Conservation (phyloP, 441 rosid genomes). For the Hura crepitans region DNA sequence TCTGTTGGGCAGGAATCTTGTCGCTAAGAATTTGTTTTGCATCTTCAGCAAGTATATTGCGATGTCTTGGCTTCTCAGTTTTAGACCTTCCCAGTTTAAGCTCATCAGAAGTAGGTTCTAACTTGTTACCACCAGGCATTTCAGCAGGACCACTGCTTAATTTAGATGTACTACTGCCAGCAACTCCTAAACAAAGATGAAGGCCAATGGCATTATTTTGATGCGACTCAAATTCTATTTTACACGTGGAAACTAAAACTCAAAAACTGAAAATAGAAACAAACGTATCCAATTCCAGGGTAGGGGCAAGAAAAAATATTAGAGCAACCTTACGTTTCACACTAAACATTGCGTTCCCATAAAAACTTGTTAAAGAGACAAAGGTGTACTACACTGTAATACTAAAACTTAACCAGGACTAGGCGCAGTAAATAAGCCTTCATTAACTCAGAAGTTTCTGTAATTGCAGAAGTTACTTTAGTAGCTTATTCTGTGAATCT, state of each 20-base stretch:
- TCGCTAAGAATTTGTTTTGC: constrained; percentile 77
- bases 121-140: constrained; percentile 32
- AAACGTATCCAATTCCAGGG: background rate
- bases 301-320: too few species aligned
- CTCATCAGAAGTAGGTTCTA: constrained; percentile 41
- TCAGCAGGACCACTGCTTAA: constrained; percentile 37
- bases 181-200: constrained; percentile 35
- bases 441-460: background rate
- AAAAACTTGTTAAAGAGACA: background rate
- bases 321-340: background rate
- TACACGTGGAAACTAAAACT: background rate
- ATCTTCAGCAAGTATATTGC: constrained; percentile 60
- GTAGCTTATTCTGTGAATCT: background rate
- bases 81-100: constrained; percentile 62
- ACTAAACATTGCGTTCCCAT: background rate
- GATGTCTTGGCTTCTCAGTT: constrained; percentile 55
- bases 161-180: constrained; percentile 34
- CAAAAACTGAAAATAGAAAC: background rate
- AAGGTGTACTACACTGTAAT: background rate
- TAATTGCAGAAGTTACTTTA: background rate
- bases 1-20: constrained; percentile 62
- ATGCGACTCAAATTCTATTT: background rate
- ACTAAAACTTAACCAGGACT: background rate
- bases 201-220: constrained; percentile 18
- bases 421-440: background rate